Evolutionary conservation across 257 asterid genomes (phyloP).

Genomic region (Solanum raphanifolium): DNA sequence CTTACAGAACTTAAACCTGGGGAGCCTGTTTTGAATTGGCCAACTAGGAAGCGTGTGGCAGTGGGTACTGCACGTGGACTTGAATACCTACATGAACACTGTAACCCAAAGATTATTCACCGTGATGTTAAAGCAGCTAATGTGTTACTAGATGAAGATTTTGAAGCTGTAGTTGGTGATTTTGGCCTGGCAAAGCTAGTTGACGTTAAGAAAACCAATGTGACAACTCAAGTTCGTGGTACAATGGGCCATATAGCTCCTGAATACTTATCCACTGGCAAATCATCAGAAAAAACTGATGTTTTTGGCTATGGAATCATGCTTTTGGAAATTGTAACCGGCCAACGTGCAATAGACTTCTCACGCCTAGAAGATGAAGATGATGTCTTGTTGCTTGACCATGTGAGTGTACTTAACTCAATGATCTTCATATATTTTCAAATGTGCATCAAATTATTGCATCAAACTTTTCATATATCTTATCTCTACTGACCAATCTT

Average conservation of each 20-base stretch:
- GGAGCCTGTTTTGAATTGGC: not conserved
- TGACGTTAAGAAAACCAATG: not conserved
- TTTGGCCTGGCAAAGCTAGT: not conserved
- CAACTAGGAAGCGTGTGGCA: not conserved
- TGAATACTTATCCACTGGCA: not conserved
- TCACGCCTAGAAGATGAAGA: not conserved
- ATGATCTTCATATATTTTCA: not conserved
- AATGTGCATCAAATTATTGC: not conserved
- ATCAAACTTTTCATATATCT: not conserved
- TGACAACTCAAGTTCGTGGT: conserved; percentile 1
- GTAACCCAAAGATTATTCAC: not conserved
- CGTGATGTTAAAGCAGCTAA: not conserved
- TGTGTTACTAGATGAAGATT: not conserved
- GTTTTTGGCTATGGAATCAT: not conserved
- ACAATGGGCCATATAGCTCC: conserved; percentile 1
- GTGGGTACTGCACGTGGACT: not conserved
- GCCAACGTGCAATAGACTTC: not conserved
- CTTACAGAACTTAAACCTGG: not conserved
- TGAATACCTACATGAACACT: not conserved
- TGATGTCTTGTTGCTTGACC: not conserved
- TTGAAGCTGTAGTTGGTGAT: not conserved
- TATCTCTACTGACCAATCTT: not conserved
- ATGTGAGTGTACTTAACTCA: not conserved
- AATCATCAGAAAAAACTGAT: not conserved
- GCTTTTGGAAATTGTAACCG: not conserved